phyloP scores from a whole-genome alignment of 1,284 basidiomycete species.

The Heterobasidion parviporum region DNA sequence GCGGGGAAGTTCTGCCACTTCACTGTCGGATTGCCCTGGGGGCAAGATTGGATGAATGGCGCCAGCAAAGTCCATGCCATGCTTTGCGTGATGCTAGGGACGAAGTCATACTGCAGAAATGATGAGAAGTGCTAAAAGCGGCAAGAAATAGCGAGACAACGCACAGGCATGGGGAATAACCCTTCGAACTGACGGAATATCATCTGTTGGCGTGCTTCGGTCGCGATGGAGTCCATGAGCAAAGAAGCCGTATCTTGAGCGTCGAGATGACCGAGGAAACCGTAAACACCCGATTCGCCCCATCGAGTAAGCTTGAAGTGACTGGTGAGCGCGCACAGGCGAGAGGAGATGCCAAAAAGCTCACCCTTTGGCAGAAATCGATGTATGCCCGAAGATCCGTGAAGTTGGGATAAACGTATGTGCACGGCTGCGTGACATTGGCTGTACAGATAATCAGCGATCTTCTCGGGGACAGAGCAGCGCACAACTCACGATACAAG shows the following conservation, averaged over 20 bases:
- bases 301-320: constrained; percentile 31
- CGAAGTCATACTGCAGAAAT: constrained; percentile 28
- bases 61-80: constrained; percentile 58
- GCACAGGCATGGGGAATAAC: constrained; percentile 52
- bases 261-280: constrained; percentile 56
- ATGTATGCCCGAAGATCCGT: constrained; percentile 51
- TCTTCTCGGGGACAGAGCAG: neutral
- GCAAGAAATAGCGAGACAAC: constrained; percentile 2
- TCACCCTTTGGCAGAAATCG: constrained; percentile 51
- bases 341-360: neutral
- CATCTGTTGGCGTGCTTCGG: constrained; percentile 65
- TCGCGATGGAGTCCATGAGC: constrained; percentile 51
- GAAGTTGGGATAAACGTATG: constrained; percentile 51
- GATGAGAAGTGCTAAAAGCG: neutral
- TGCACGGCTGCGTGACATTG: constrained; percentile 41
- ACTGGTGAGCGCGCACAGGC: neutral
- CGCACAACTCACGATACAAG: neutral
- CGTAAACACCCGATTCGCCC: constrained; percentile 58
- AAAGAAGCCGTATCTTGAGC: constrained; percentile 48
- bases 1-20: constrained; percentile 48
- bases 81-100: constrained; percentile 47
- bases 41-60: constrained; percentile 51
- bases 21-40: constrained; percentile 47
- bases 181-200: constrained; percentile 60
- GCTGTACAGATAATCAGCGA: neutral